A percentile compares a stretch with the other conserved stretches of the same genome.
phyloP scores from a whole-genome alignment of 495 filamentous ascomycete genomes.

The Aspergillus ellipticus region DNA sequence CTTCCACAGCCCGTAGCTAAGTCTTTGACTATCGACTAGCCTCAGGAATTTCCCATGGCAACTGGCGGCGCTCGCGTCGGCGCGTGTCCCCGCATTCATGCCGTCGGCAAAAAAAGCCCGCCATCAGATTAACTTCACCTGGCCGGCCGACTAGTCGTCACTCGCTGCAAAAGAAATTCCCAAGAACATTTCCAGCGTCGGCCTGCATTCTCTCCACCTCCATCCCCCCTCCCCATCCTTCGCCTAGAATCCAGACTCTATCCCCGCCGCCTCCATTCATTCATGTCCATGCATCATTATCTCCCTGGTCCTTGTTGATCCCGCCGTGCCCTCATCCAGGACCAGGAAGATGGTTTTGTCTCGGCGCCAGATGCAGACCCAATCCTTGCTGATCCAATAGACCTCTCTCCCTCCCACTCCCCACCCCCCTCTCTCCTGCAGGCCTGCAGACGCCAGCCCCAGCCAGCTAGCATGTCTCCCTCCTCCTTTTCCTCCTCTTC shows the following conservation, averaged over 20 bases:
- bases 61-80: conserved; percentile 5
- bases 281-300: neutral
- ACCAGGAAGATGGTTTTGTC: conserved; percentile 13
- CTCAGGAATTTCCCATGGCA: neutral
- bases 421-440: neutral
- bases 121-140: conserved; percentile 3
- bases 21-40: no score
- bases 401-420: neutral
- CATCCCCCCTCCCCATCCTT: neutral
- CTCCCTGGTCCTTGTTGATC: neutral
- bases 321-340: neutral
- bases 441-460: neutral
- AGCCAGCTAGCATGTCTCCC: neutral
- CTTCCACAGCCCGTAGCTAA: no score
- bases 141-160: neutral
- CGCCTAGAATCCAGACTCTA: neutral
- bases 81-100: conserved; percentile 25
- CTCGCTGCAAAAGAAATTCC: neutral
- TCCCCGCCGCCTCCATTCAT: neutral
- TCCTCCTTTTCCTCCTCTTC: neutral
- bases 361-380: neutral
- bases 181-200: neutral
- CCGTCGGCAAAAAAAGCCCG: conserved; percentile 11
- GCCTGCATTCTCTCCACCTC: neutral
- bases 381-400: conserved; percentile 3